A percentile compares a stretch with the other conserved stretches of the same genome.
Evolutionary conservation across 2,329 filamentous ascomycete species (phyloP).

Genomic region (Aspergillus sp.): DNA sequence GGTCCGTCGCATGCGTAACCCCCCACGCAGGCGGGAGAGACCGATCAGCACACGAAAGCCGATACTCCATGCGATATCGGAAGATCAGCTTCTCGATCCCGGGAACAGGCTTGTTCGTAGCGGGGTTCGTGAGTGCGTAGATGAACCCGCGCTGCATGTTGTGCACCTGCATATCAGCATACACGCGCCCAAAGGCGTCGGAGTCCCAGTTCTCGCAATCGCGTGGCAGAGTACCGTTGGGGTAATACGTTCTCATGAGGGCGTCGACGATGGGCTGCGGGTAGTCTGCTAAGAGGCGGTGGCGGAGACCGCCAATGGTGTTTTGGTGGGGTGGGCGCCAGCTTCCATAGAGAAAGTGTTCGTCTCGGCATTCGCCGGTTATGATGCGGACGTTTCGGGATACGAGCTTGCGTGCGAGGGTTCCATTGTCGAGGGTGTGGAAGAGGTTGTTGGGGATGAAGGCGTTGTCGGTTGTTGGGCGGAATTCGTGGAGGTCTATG

Average conservation of each 20-base stretch:
- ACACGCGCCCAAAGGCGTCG: constrained; percentile 59
- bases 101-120: constrained; percentile 20
- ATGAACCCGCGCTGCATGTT: constrained; percentile 57
- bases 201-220: constrained; percentile 50
- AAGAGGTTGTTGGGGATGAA: constrained; percentile 55
- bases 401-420: constrained; percentile 52
- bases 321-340: constrained; percentile 54
- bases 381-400: constrained; percentile 54
- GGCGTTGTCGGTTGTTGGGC: constrained; percentile 54
- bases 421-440: constrained; percentile 52
- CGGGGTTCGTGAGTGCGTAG: constrained; percentile 43
- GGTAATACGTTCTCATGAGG: constrained; percentile 53
- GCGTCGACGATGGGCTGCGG: constrained; percentile 48
- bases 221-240: constrained; percentile 42
- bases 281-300: constrained; percentile 59
- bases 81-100: constrained; percentile 53
- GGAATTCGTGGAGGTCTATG: constrained; percentile 59
- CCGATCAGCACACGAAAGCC: constrained; percentile 52
- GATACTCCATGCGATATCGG: constrained; percentile 60
- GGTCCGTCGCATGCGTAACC: constrained; percentile 60
- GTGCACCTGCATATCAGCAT: constrained; percentile 62
- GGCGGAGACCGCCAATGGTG: constrained; percentile 47
- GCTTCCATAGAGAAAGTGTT: constrained; percentile 56
- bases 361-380: constrained; percentile 60
- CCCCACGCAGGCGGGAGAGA: constrained; percentile 53